Base-by-base conservation (phyloP, 352 stramenopile species). In the Globisporangium iwayamae region DNA sequence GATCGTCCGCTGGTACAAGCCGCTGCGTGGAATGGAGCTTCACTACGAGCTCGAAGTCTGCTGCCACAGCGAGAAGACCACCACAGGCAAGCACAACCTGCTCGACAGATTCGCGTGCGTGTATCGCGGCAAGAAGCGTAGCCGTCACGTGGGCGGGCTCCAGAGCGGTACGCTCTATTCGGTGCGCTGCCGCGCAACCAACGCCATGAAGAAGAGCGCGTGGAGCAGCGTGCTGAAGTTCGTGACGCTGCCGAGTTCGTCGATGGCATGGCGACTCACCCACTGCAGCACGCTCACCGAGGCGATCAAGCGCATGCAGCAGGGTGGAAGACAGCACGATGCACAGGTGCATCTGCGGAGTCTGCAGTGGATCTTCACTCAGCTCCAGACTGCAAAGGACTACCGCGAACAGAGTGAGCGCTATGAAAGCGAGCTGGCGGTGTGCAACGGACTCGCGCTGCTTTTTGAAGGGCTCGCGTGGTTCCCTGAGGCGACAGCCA, bases 31-130 rank as follows among this genome's bases (percentile, higher is more conserved):
- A 0, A 67, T 88, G 3, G 65, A 71, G 9, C 54, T 85, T 20
- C 56, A 68, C 34, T 91, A 76, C 34, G 82, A 88, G 63, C 74
- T 91, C 34, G 79, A 89, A 54, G 64, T 88, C 13, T 81, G 79
- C 50, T 68, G 61, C 11, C 78, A 84, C 34, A 9, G 36, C 22
- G 18, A 32, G 13, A 55, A 16, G 13, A 39, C 72, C 4, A 13
- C 51, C 18, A 46, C 65, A 18, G 47, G 54, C 11, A 68, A 73
- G 16, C 6, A 18, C 51, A 41, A 43, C 28, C 14, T 56, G 16
- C 30, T 43, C 41, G 66, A 79, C 13, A 52, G 48, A 32, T 91
- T 91, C 57, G 59, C 72, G n/a, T 58, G 38, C 5, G 63, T 81
- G 18, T 91, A 89, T 47, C 54, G 22, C 1, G 82, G 79, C 4